Conservation (phyloP, 2,329 filamentous ascomycete genomes). For the Ambrosiella cleistominuta region DNA sequence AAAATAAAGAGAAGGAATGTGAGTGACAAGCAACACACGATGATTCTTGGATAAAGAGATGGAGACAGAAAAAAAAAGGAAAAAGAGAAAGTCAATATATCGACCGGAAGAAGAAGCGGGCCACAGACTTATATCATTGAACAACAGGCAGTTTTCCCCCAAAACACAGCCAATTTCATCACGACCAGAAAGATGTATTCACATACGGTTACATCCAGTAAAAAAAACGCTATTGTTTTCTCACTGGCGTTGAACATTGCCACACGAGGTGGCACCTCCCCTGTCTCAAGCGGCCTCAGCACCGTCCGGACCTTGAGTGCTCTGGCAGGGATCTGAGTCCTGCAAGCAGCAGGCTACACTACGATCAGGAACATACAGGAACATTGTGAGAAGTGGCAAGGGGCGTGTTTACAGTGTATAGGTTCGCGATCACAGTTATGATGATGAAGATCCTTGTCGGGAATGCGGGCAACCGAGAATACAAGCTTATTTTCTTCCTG, state of each 20-base stretch:
- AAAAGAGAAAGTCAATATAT: not conserved
- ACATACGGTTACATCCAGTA: not conserved
- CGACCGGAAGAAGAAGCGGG: not conserved
- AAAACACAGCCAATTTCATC: not conserved
- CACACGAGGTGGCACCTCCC: not conserved
- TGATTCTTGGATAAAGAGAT: constrained; percentile 12
- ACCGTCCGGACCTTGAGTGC: not conserved
- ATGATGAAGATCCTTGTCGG: too few relatives aligned
- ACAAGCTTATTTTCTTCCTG: not conserved
- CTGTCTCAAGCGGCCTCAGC: not conserved
- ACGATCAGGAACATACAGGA: not conserved
- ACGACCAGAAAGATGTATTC: not conserved
- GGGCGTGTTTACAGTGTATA: too few relatives aligned
- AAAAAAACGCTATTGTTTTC: too few relatives aligned
- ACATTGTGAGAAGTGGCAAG: not conserved
- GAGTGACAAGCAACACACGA: constrained; percentile 14
- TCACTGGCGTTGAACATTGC: too few relatives aligned
- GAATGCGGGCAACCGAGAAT: too few relatives aligned
- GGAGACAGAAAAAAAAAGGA: constrained; percentile 16
- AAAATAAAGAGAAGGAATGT: constrained; percentile 14
- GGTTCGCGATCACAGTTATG: too few relatives aligned
- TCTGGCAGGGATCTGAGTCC: not conserved
- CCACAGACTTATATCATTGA: not conserved
- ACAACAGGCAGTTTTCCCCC: not conserved
- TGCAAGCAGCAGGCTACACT: too few relatives aligned